These are phyloP conservation scores for Solanum sparsipilum DNA, from an alignment of 257 asterid genomes.

Conservation along the genomic window DNA sequence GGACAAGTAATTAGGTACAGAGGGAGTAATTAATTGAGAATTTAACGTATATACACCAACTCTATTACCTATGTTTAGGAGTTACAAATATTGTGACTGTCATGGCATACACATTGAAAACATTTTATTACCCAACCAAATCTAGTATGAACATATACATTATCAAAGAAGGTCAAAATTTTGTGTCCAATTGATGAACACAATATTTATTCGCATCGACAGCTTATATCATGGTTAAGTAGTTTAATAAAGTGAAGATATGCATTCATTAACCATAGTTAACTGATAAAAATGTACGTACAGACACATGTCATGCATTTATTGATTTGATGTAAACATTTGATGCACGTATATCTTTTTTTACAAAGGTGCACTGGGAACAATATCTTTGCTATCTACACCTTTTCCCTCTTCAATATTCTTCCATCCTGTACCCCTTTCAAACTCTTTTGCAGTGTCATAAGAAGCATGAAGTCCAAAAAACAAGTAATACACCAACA, in stretches of 20 bases:
- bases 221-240: background rate
- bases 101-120: background rate
- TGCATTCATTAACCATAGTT: background rate
- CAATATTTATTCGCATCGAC: too few species aligned
- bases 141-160: background rate
- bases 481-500: background rate
- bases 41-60: background rate
- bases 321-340: background rate
- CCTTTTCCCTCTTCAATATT: background rate
- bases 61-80: background rate
- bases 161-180: background rate
- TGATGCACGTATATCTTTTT: background rate
- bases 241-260: background rate
- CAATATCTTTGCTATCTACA: background rate
- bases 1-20: too few species aligned
- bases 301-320: background rate
- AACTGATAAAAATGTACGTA: background rate
- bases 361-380: background rate
- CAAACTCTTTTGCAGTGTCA: background rate
- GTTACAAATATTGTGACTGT: background rate
- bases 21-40: background rate
- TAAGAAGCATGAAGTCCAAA: constrained; percentile 2
- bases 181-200: background rate
- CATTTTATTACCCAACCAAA: background rate
- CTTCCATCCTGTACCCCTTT: background rate